Conservation (phyloP, 2,329 filamentous ascomycete genomes). For the Cytospora piceae region DNA sequence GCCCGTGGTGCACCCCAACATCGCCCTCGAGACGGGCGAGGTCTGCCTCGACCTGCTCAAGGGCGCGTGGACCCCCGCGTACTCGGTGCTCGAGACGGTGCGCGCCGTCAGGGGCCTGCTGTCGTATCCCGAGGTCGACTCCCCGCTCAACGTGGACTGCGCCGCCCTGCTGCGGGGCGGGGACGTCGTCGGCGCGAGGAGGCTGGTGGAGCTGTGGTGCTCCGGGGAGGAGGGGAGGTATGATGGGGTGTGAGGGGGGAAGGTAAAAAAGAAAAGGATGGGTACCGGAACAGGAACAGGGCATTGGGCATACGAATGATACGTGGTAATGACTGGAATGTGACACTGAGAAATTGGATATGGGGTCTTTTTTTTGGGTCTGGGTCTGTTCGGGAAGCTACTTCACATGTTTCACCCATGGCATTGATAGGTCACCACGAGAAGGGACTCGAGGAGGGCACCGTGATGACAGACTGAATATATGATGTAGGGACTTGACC, state of each 20-base stretch:
- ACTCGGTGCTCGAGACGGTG: slow-evolving; percentile 76
- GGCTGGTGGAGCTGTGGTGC: slow-evolving; percentile 74
- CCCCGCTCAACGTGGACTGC: slow-evolving; percentile 78
- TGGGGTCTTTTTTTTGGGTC: not conserved
- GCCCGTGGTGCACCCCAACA: slow-evolving; percentile 83
- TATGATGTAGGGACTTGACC: not conserved
- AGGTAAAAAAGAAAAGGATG: not conserved
- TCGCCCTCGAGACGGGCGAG: slow-evolving; percentile 72
- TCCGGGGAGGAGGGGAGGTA: slow-evolving; percentile 52
- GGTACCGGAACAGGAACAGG: not conserved
- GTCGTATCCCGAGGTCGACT: slow-evolving; percentile 70
- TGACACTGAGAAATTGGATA: not conserved
- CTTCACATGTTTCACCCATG: not conserved
- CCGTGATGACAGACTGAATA: not conserved
- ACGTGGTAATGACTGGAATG: not conserved
- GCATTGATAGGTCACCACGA: not conserved
- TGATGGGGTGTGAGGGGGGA: slow-evolving; percentile 42
- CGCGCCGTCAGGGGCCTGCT: slow-evolving; percentile 74
- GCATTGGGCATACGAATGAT: not conserved
- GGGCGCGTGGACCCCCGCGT: slow-evolving; percentile 81
- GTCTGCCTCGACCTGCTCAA: slow-evolving; percentile 90
- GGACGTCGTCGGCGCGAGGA: slow-evolving; percentile 69
- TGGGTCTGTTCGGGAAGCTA: not conserved
- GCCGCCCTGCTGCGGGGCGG: slow-evolving; percentile 71
- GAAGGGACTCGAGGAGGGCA: not conserved